Percentiles rank a stretch among this genome's conserved stretches.
Evolutionary conservation across 2,329 filamentous ascomycete species (phyloP).

Genomic region (Sarocladium kiliense): DNA sequence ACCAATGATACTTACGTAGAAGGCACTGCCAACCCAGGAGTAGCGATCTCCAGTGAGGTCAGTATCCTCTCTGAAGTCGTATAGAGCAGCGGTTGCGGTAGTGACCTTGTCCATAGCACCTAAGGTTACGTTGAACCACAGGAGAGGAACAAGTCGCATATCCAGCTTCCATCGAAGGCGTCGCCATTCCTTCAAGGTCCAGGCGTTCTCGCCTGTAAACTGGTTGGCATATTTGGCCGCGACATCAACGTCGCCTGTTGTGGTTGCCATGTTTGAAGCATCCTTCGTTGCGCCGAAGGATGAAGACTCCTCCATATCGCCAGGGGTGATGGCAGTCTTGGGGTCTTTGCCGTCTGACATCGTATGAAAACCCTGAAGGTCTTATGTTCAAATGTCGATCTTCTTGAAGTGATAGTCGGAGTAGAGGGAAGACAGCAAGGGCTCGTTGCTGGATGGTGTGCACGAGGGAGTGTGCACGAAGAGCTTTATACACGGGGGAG

Average conservation of each 20-base stretch:
- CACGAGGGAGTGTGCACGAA: not conserved
- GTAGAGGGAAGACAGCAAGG: not conserved
- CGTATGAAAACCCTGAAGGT: not conserved
- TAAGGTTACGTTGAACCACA: conserved; percentile 21
- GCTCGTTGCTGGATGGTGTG: not conserved
- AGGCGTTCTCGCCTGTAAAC: conserved; percentile 11
- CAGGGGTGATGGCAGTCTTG: conserved; percentile 2
- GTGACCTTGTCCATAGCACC: conserved; percentile 27
- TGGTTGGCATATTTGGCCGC: conserved; percentile 12
- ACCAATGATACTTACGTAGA: conserved; percentile 18
- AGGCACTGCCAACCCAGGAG: conserved; percentile 21
- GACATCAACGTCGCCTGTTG: conserved; percentile 7
- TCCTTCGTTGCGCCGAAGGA: conserved; percentile 1
- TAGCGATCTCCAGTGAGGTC: conserved; percentile 19
- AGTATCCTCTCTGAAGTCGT: conserved; percentile 20
- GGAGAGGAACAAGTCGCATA: conserved; percentile 17
- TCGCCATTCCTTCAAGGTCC: conserved; percentile 11
- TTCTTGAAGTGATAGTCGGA: not conserved
- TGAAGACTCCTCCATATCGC: conserved; percentile 9
- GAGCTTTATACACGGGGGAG: not conserved
- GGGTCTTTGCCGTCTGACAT: conserved; percentile 7
- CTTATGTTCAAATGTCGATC: not conserved
- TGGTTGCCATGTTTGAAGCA: not conserved
- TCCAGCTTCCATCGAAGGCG: conserved; percentile 18
- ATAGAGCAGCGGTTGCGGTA: conserved; percentile 22